Evolutionary conservation across 176 grass and related monocot species (phyloP).

Genomic region (Musa troglodytarum): DNA sequence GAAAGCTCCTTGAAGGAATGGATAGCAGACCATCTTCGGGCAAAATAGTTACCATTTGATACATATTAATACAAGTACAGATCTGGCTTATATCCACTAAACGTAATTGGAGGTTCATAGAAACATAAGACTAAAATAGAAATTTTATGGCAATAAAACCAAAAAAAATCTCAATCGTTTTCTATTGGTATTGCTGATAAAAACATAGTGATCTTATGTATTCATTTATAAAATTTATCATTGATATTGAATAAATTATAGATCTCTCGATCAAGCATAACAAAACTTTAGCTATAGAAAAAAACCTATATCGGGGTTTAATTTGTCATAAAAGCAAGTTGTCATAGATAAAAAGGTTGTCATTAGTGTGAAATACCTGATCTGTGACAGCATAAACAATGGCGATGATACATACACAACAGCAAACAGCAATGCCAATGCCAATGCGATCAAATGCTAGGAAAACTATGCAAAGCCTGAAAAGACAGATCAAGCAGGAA

Average conservation of each 20-base stretch:
- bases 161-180: too few species aligned
- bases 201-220: not conserved
- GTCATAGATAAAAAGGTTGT: not conserved
- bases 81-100: too few species aligned
- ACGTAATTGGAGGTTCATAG: too few species aligned
- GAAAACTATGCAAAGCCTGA: conserved; percentile 10
- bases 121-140: too few species aligned
- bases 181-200: not conserved
- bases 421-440: conserved; percentile 16
- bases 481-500: not conserved
- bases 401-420: conserved; percentile 10
- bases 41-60: too few species aligned
- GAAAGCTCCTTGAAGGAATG: too few species aligned
- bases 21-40: too few species aligned
- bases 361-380: conserved; percentile 1
- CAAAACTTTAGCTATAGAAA: not conserved
- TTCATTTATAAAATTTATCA: not conserved
- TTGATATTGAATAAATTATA: not conserved
- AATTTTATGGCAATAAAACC: too few species aligned
- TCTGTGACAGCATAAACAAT: conserved; percentile 17
- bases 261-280: not conserved
- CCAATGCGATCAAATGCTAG: conserved; percentile 14
- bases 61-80: too few species aligned
- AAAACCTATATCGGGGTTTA: not conserved
- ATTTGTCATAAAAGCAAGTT: not conserved